Evolutionary conservation across 2,329 filamentous ascomycete genomes (phyloP), one percentile per base, ranked within the genome.

Genomic region (Ploettnerulaceae sp.): DNA sequence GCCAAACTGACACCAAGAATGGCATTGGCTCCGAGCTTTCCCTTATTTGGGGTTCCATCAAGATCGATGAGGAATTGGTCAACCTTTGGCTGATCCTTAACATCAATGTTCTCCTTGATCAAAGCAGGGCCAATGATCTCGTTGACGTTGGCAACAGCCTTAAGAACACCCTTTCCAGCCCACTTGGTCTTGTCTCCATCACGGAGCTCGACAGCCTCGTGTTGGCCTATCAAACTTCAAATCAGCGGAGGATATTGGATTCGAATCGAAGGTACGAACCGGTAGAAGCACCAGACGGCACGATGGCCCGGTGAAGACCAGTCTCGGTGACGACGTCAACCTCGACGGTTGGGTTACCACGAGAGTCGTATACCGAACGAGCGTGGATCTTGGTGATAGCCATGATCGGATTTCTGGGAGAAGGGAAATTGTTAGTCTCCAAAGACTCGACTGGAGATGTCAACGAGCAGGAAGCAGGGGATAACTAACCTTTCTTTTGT

Each of bases 341-440:
- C 80, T 97, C 91, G 67, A 96, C 91, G 68, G 93, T 98, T 66
- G 93, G 93, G 84, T 98, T 98, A 69, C 81, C 81, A 69, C 93
- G 91, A 71, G 93, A 97, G 81, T 98, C 93, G 82, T 91, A 98
- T 77, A 98, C 89, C 67, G 85, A 90, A 69, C 93, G 86, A 67
- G 86, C 87, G 80, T 90, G 86, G 68, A 93, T 80, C 79, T 90
- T 91, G 71, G 82, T 82, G 72, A 93, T 88, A 66, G 86, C 76
- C 93, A 98, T 98, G 60, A 68, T 90, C 72, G 62, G 46, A 54
- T 49, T n/a, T 57, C 54, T 59, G 48, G 46, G 21, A 47, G 41
- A 44, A 39, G 47, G 45, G 44, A 36, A 48, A 34, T 41, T 29
- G 45, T 58, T 54, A 57, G 53, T 32, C 15, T 20, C n/a, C 32